Evolutionary conservation across 2,329 filamentous ascomycete species (phyloP), one percentile per base, ranked within the genome.

Genomic region (Hortaea werneckii): DNA sequence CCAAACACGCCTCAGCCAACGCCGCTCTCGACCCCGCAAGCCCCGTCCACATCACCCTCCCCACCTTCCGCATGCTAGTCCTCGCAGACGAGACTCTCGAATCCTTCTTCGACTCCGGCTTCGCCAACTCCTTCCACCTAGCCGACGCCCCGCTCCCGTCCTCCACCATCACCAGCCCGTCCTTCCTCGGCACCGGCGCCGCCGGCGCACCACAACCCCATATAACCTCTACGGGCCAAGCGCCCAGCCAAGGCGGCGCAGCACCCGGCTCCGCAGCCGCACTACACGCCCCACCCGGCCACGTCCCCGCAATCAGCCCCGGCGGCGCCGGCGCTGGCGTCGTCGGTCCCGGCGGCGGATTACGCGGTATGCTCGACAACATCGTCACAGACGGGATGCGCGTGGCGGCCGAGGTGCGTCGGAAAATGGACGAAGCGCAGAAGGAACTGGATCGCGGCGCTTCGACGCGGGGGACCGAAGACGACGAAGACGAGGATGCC

Each of bases 61-160:
- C 92, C 1, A 98, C 92, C 0, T 98, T 98, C 76, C 84, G 92
- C 54, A 98, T 98, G 92, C 88, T 98, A 3, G 86, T 98, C 7
- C 79, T 98, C 6, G 92, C 92, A 38, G 92, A 98, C 60, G 92
- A 98, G 65, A 77, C 94, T 1, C 78, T 98, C 5, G 90, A 98
- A 60, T 86, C 94, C 56, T 98, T 98, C 68, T 98, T 98, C 63
- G 92, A 98, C 68, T 86, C 87, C 0, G 94, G 88, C 37, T 95
- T 96, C 68, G 87, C 90, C 0, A 81, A 85, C 43, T 95, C 88
- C 1, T 94, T 98, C 77, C 87, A 86, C 58, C 81, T 95, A 40
- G 82, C 86, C 26, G 85, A 94, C 49, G 69, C 69, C 28, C 71
- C 74, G 2, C 62, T 75, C 29, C 66, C 70, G 34, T 72, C 66